Conservation (phyloP, 495 filamentous ascomycete species). For the Penicillium manginii region DNA sequence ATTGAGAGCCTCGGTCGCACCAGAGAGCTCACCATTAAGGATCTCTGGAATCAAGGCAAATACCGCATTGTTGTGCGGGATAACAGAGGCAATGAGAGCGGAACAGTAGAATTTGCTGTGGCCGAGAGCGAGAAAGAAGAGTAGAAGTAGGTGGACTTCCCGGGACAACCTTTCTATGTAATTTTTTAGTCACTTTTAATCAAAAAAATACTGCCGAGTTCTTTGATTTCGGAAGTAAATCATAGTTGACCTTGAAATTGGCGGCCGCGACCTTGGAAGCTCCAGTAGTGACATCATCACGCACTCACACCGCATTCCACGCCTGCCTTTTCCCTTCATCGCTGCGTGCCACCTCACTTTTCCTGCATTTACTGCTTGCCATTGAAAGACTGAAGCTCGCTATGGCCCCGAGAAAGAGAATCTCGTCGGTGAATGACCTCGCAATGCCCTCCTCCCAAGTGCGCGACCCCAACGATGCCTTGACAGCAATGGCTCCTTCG, state of each 20-base stretch:
- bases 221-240: slow-evolving; percentile 2
- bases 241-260: slow-evolving; percentile 5
- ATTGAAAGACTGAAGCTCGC: background rate
- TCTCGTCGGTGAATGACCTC: slow-evolving; percentile 1
- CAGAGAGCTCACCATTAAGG: slow-evolving; percentile 88
- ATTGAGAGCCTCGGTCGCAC: slow-evolving; percentile 95
- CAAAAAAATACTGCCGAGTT: background rate
- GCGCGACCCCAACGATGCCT: slow-evolving; percentile 18
- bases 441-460: slow-evolving; percentile 7
- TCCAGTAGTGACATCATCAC: slow-evolving; percentile 42
- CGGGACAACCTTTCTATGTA: too few species aligned
- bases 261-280: slow-evolving; percentile 14
- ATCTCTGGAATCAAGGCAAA: slow-evolving; percentile 73
- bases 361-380: too few species aligned
- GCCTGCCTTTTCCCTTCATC: slow-evolving; percentile 13
- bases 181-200: too few species aligned
- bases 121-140: slow-evolving; percentile 38
- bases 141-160: slow-evolving; percentile 13
- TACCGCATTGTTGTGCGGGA: slow-evolving; percentile 70
- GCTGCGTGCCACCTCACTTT: background rate
- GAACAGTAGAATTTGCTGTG: slow-evolving; percentile 50
- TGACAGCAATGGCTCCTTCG: slow-evolving; percentile 5
- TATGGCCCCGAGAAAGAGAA: slow-evolving; percentile 23
- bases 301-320: slow-evolving; percentile 26
- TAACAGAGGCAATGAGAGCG: slow-evolving; percentile 51